Evolutionary conservation across 192 early-diverging fungal species (phyloP).

Genomic region (Martensiomyces pterosporus): DNA sequence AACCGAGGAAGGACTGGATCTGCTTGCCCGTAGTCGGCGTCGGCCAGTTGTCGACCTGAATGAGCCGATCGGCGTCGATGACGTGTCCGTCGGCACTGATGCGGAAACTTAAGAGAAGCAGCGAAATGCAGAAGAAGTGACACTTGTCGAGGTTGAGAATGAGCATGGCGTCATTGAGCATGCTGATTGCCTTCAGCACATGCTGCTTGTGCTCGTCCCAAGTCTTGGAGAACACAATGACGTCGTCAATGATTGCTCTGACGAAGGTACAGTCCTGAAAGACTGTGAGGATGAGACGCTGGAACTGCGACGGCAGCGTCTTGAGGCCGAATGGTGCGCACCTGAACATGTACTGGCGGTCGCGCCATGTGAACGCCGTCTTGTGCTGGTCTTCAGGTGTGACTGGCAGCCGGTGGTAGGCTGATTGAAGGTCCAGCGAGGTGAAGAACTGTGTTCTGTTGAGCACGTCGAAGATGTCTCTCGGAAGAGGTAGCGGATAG

Average conservation of each 20-base stretch:
- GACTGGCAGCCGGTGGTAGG: constrained; percentile 5
- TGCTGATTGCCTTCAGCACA: too few relatives aligned
- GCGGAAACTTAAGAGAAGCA: not conserved
- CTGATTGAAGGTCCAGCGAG: too few relatives aligned
- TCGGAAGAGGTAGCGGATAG: too few relatives aligned
- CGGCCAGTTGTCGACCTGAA: not conserved
- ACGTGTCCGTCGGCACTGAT: not conserved
- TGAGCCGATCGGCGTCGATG: not conserved
- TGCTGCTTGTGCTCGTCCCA: not conserved
- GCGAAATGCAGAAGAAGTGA: not conserved
- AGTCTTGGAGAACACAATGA: not conserved
- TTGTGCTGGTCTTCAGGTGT: constrained; percentile 6
- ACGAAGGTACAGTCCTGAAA: too few relatives aligned
- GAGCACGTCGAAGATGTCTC: too few relatives aligned
- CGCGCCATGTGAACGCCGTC: constrained; percentile 12
- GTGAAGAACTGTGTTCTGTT: too few relatives aligned
- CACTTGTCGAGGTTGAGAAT: not conserved
- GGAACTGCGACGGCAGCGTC: constrained; percentile 2
- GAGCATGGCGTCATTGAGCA: too few relatives aligned
- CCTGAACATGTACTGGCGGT: constrained; percentile 7
- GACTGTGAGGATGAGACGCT: not conserved
- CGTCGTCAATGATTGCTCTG: too few relatives aligned
- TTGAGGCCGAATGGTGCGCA: constrained; percentile 12
- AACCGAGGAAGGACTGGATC: not conserved
- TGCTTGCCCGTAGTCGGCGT: not conserved